Evolutionary conservation across 805 yeast species (phyloP).

Genomic region (Huiozyma sinensis): DNA sequence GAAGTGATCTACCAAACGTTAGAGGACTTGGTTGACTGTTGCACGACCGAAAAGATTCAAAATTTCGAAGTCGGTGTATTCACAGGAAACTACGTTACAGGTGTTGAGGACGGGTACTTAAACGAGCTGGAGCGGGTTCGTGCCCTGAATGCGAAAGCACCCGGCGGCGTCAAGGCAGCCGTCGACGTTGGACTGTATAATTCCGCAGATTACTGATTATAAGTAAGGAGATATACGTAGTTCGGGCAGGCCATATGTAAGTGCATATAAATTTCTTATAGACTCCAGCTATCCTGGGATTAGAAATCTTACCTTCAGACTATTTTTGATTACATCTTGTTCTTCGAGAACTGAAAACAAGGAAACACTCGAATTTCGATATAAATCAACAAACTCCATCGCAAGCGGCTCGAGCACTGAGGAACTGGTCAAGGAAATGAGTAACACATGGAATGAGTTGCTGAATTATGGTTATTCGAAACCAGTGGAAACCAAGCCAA

Average conservation of each 20-base stretch:
- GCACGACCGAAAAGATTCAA: conserved; percentile 36
- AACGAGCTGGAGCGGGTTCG: conserved; percentile 72
- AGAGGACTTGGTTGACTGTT: conserved; percentile 73
- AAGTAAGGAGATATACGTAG: not conserved
- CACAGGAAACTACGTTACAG: conserved; percentile 92
- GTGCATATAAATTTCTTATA: not conserved
- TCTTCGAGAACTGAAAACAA: too few species aligned
- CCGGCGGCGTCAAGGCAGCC: conserved; percentile 68
- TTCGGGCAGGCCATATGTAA: not conserved
- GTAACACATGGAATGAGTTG: too few species aligned
- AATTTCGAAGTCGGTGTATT: conserved; percentile 94
- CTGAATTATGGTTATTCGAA: too few species aligned
- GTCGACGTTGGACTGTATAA: conserved; percentile 54
- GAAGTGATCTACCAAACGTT: conserved; percentile 79
- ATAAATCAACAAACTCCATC: too few species aligned
- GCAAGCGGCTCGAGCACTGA: too few species aligned
- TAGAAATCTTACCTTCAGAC: not conserved
- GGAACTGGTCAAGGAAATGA: too few species aligned
- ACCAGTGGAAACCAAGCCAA: too few species aligned
- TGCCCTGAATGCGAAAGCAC: conserved; percentile 57
- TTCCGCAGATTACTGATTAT: conserved; percentile 37
- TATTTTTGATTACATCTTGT: too few species aligned
- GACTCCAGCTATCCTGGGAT: not conserved
- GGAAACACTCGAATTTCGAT: too few species aligned
- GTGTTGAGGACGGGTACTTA: conserved; percentile 74